phyloP scores from a whole-genome alignment of 1,284 basidiomycete species.

The Leccinum griseonigrum region DNA sequence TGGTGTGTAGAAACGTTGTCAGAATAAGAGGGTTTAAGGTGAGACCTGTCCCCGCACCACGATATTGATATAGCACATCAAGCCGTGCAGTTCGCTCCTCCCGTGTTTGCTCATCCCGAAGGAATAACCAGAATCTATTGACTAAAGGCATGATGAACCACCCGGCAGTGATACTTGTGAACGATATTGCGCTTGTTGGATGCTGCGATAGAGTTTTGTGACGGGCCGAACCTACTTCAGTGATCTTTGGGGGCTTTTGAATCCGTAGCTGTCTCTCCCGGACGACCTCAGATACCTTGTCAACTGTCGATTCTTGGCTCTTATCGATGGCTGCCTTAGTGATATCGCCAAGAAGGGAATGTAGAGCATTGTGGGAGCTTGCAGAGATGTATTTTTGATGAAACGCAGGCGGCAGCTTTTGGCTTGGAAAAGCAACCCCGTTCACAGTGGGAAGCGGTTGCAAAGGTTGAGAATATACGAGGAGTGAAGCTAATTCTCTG shows the following conservation, averaged over 20 bases:
- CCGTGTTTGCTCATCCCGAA: slow-evolving; percentile 75
- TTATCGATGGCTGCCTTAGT: slow-evolving; percentile 57
- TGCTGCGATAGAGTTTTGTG: slow-evolving; percentile 7
- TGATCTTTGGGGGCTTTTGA: slow-evolving; percentile 44
- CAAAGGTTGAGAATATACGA: slow-evolving; percentile 44
- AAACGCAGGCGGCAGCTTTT: slow-evolving; percentile 65
- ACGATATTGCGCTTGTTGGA: slow-evolving; percentile 40
- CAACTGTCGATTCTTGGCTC: slow-evolving; percentile 46
- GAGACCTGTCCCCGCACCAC: slow-evolving; percentile 74
- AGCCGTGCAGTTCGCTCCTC: slow-evolving; percentile 63
- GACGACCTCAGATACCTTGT: slow-evolving; percentile 57
- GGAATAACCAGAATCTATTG: slow-evolving; percentile 88
- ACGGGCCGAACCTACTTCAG: slow-evolving; percentile 37
- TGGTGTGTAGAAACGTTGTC: slow-evolving; percentile 70
- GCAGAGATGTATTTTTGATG: slow-evolving; percentile 66
- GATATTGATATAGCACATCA: slow-evolving; percentile 52
- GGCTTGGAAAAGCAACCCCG: slow-evolving; percentile 69
- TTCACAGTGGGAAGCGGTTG: slow-evolving; percentile 33
- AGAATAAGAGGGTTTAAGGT: slow-evolving; percentile 77
- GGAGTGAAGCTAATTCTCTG: slow-evolving; percentile 77
- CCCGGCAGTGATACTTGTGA: slow-evolving; percentile 79
- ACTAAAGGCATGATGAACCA: slow-evolving; percentile 86
- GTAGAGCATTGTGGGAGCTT: slow-evolving; percentile 39
- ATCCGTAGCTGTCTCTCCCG: slow-evolving; percentile 79
- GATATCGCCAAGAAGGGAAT: slow-evolving; percentile 57